Percentiles rank a stretch among this genome's conserved stretches.
Conservation (phyloP, 164 flowering plant species). For the Magnolia kwangsiensis region DNA sequence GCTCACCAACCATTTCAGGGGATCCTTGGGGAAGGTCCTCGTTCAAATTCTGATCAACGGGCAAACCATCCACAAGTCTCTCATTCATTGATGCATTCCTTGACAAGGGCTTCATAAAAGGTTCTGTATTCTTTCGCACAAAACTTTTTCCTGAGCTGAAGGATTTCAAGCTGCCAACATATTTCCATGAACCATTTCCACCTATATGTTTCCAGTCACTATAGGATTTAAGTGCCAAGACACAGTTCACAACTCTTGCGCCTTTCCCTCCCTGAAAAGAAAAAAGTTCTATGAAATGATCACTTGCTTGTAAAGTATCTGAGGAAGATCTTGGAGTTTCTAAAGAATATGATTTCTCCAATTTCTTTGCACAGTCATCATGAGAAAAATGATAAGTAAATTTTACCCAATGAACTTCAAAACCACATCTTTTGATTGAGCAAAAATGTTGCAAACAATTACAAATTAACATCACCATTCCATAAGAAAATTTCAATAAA, state of each 20-base stretch:
- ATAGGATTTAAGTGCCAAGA: slow-evolving; percentile 86
- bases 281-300: not conserved
- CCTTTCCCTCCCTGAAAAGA: slow-evolving; percentile 79
- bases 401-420: not conserved
- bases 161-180: slow-evolving; percentile 68
- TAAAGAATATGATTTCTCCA: not conserved
- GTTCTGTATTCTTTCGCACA: slow-evolving; percentile 75
- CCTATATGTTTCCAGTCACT: slow-evolving; percentile 82
- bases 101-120: slow-evolving; percentile 62
- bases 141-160: slow-evolving; percentile 47
- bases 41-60: slow-evolving; percentile 6
- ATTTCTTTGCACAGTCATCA: not conserved
- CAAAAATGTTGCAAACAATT: not conserved
- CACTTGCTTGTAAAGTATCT: not conserved
- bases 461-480: too few species aligned
- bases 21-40: slow-evolving; percentile 30
- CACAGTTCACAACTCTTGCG: slow-evolving; percentile 72
- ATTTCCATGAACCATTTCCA: slow-evolving; percentile 76
- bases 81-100: slow-evolving; percentile 57
- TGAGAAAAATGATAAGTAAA: not conserved
- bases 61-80: slow-evolving; percentile 23
- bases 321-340: not conserved
- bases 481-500: not conserved
- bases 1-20: slow-evolving; percentile 63
- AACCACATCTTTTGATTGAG: not conserved